phyloP scores from a whole-genome alignment of 768 basidiomycete genomes.

The Mrakia blollopis region DNA sequence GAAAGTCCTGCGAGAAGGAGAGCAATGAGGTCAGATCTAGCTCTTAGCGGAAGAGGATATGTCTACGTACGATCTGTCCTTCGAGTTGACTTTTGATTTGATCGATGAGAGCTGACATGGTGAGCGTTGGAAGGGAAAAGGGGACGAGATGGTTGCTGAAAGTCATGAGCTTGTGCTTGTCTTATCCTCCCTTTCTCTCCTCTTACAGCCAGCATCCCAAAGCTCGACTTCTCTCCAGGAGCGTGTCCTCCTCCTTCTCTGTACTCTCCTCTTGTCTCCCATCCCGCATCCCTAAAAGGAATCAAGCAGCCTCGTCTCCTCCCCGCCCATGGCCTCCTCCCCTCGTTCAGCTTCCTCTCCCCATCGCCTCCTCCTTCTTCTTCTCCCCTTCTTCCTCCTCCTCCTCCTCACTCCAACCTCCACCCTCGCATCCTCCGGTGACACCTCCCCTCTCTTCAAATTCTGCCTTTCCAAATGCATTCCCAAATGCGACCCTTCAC shows the following conservation, averaged over 20 bases:
- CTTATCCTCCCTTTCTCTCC: neutral
- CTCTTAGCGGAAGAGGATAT: neutral
- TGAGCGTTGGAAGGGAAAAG: neutral
- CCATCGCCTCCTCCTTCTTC: neutral
- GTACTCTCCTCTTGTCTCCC: no score
- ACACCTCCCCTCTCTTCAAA: constrained; percentile 55
- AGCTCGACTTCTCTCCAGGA: no score
- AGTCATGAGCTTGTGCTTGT: neutral
- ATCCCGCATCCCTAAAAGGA: no score
- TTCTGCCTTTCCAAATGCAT: constrained; percentile 54
- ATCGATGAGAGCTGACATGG: constrained; percentile 7
- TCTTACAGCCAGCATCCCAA: neutral
- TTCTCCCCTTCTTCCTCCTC: neutral
- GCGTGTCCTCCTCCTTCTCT: no score
- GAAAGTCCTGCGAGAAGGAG: constrained; percentile 10
- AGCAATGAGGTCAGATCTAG: neutral
- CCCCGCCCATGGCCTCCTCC: neutral
- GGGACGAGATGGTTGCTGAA: neutral
- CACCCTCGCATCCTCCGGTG: constrained; percentile 57
- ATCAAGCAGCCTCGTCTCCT: neutral
- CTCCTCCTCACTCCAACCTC: constrained; percentile 19
- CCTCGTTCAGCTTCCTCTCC: neutral
- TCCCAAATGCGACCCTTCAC: constrained; percentile 47
- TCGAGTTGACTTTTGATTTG: neutral
- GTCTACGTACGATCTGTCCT: constrained; percentile 16